Evolutionary conservation across 768 basidiomycete genomes (phyloP).

Genomic region (Boletus rufocinnamomeus): DNA sequence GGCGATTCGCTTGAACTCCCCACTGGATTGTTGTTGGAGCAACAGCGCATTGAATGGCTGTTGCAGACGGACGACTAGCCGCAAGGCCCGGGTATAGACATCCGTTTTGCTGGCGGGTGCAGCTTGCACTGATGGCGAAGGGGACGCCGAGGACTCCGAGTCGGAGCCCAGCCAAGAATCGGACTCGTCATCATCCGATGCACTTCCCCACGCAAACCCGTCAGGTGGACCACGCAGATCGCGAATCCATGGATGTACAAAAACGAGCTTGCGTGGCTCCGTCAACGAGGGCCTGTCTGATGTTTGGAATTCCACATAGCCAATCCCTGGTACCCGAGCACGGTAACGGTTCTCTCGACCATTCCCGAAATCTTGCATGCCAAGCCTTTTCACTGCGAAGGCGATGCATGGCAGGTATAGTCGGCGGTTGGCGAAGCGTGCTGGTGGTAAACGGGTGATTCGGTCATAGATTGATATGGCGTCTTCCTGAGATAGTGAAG

Average conservation of each 20-base stretch:
- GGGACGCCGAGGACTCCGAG: too few species aligned
- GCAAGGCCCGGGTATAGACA: background rate
- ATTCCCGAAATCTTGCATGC: background rate
- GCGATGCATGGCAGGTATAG: slow-evolving; percentile 1
- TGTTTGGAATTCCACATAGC: slow-evolving; percentile 1
- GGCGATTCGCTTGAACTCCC: slow-evolving; percentile 21
- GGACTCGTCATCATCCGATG: background rate
- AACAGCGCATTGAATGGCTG: slow-evolving; percentile 6
- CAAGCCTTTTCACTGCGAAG: slow-evolving; percentile 1
- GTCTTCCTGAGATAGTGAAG: background rate
- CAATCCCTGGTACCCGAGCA: slow-evolving; percentile 2
- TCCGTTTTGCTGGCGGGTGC: background rate
- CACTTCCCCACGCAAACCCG: background rate
- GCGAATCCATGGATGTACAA: slow-evolving; percentile 12
- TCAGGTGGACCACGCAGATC: background rate
- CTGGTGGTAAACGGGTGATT: background rate
- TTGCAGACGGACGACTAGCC: slow-evolving; percentile 6
- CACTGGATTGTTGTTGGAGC: slow-evolving; percentile 4
- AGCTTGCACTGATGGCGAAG: background rate
- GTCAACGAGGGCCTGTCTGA: background rate
- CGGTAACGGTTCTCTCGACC: background rate
- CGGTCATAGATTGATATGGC: background rate
- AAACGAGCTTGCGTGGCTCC: background rate
- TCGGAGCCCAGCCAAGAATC: background rate
- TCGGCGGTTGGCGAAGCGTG: background rate